These are phyloP conservation scores for Pachysandra terminalis DNA, from an alignment of 164 flowering plant species.

Conservation along the genomic window DNA sequence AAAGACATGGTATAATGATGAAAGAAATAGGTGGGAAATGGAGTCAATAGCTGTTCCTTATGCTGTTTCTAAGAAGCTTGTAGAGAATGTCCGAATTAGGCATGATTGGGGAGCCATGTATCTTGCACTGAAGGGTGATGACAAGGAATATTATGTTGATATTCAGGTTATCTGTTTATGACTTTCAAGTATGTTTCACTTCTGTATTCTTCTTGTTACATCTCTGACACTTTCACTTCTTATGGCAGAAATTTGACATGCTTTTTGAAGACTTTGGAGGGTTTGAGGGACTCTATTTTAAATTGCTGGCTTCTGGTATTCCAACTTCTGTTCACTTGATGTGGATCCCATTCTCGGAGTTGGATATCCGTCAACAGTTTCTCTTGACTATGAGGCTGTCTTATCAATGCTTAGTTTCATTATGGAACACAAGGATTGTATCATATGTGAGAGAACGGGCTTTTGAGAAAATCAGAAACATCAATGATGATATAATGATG, in stretches of 20 bases:
- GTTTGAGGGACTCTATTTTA: slow-evolving; percentile 81
- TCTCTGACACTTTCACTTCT: slow-evolving; percentile 12
- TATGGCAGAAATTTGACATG: slow-evolving; percentile 71
- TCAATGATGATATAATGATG: slow-evolving; percentile 69
- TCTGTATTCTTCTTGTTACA: not conserved
- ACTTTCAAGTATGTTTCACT: not conserved
- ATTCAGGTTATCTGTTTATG: slow-evolving; percentile 42
- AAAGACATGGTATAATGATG: slow-evolving; percentile 78
- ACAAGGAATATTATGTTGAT: slow-evolving; percentile 70
- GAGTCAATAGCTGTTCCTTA: slow-evolving; percentile 84
- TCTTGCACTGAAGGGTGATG: slow-evolving; percentile 73
- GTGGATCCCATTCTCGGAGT: slow-evolving; percentile 94
- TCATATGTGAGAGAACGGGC: slow-evolving; percentile 40
- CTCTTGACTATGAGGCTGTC: slow-evolving; percentile 41
- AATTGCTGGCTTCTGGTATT: slow-evolving; percentile 71
- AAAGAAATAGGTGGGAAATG: slow-evolving; percentile 80
- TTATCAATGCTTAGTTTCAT: slow-evolving; percentile 39
- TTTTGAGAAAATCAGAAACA: slow-evolving; percentile 36
- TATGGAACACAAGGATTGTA: slow-evolving; percentile 54
- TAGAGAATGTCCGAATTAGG: slow-evolving; percentile 74
- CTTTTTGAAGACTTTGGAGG: slow-evolving; percentile 86
- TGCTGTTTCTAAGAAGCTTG: slow-evolving; percentile 76
- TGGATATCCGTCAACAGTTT: slow-evolving; percentile 64
- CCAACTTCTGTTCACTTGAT: slow-evolving; percentile 83
- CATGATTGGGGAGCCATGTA: slow-evolving; percentile 96